A percentile compares a stretch with the other conserved stretches of the same genome.
phyloP scores from a whole-genome alignment of 805 yeast genomes.

The Yarrowia phangngaensis region DNA sequence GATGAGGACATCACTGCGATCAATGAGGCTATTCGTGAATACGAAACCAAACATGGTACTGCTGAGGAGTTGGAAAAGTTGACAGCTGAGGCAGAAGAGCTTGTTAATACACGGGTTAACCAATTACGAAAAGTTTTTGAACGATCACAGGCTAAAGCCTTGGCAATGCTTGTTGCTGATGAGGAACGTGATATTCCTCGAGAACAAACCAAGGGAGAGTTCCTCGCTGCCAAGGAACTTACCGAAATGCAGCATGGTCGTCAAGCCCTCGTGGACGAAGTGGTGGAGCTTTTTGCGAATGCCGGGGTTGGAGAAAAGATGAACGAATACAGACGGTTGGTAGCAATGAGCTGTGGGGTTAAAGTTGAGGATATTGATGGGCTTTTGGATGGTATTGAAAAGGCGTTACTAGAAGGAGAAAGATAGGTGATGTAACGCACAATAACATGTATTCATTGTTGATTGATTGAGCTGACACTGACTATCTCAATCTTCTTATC shows the following conservation, averaged over 20 bases:
- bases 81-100: slow-evolving; percentile 34
- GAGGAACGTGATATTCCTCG: slow-evolving; percentile 43
- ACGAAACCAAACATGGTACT: slow-evolving; percentile 37
- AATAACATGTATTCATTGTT: too few species aligned
- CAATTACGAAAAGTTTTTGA: slow-evolving; percentile 50
- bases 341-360: slow-evolving; percentile 72
- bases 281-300: slow-evolving; percentile 49
- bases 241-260: slow-evolving; percentile 45
- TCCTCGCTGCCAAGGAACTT: slow-evolving; percentile 41
- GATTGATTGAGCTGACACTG: neutral
- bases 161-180: slow-evolving; percentile 56
- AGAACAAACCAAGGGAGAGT: slow-evolving; percentile 25
- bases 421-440: slow-evolving; percentile 25
- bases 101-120: slow-evolving; percentile 36
- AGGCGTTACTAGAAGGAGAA: slow-evolving; percentile 39
- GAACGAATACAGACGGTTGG: slow-evolving; percentile 73
- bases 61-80: slow-evolving; percentile 32
- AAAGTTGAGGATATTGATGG: slow-evolving; percentile 76
- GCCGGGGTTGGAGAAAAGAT: slow-evolving; percentile 53
- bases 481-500: slow-evolving; percentile 4
- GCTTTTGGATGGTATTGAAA: slow-evolving; percentile 72
- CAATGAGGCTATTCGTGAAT: slow-evolving; percentile 37
- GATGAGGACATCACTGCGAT: slow-evolving; percentile 43
- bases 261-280: slow-evolving; percentile 43
- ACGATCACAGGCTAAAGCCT: slow-evolving; percentile 58